Evolutionary conservation across 164 flowering plant species (phyloP).

Genomic region (Berberis thunbergii): DNA sequence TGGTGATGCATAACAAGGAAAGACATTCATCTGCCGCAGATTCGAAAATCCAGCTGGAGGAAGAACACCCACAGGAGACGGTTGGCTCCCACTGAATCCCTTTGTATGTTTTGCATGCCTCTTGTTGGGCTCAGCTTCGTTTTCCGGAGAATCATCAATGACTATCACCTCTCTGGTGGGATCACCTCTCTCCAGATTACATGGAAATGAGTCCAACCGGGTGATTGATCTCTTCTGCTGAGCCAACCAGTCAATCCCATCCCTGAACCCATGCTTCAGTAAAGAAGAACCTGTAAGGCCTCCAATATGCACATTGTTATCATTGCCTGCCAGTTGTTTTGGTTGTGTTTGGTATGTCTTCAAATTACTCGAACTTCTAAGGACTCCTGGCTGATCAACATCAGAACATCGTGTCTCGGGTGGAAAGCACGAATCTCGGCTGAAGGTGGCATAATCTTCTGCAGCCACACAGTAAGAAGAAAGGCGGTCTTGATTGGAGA

Average conservation of each 20-base stretch:
- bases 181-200: constrained; percentile 13
- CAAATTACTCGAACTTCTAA: constrained; percentile 10
- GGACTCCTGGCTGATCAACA: constrained; percentile 17
- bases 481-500: constrained; percentile 14
- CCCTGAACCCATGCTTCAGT: constrained; percentile 12
- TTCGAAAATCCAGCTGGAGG: constrained; percentile 12
- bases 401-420: constrained; percentile 12
- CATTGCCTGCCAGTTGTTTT: constrained; percentile 7
- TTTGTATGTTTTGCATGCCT: constrained; percentile 6
- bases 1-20: constrained; percentile 15
- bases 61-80: constrained; percentile 13
- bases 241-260: constrained; percentile 8
- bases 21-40: constrained; percentile 15
- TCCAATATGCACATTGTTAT: constrained; percentile 12
- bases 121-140: constrained; percentile 15
- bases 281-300: constrained; percentile 11
- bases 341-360: constrained; percentile 11
- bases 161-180: constrained; percentile 37
- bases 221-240: constrained; percentile 10
- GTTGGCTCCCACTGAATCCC: constrained; percentile 16
- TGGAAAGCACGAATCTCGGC: constrained; percentile 13
- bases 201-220: constrained; percentile 12
- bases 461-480: constrained; percentile 11
- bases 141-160: constrained; percentile 46
- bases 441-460: constrained; percentile 19